Evolutionary conservation across 495 filamentous ascomycete species (phyloP), one percentile per base, ranked within the genome.

Genomic region (Beverwykella pulmonaria): DNA sequence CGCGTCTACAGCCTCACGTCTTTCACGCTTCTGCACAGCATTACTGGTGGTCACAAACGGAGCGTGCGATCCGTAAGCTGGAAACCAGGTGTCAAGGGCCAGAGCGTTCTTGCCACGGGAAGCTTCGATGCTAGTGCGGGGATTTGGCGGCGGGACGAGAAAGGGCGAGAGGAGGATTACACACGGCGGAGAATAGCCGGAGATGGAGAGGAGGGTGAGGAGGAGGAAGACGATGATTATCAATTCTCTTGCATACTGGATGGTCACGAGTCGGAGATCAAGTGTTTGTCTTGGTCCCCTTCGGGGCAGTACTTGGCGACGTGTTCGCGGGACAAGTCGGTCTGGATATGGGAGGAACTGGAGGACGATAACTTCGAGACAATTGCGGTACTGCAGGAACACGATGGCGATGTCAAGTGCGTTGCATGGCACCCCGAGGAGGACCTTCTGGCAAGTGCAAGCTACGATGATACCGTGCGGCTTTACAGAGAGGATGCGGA

Each of bases 331-430:
- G 94, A 98, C 76, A 97, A 97, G 79, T 88, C 85, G 23, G 90
- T 98, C n/a, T 98, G 94, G 94, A 89, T 98, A 53, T 98, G 94
- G 94, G 94, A 98, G 76, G 93, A 97, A 73, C 82, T 98, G 2
- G 90, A 86, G 7, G 92, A 93, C 27, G 93, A 96, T 73, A 93
- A 97, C 65, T 97, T 90, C 74, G 94, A 98, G 84, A 97, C 94
- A 7, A 85, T 97, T 6, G 93, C 93, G 0, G 93, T 98, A 59
- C 82, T 97, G 76, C 89, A 88, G 76, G 94, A 98, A 76, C 94
- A 98, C 73, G 90, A 89, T 27, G 93, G 89, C 15, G 94, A 98
- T 75, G 93, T 98, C 39, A 98, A 98, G 74, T 90, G 86, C 59
- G 91, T 98, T 4, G 82, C 86, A 0, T 98, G 94, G 94, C 90